phyloP scores from a whole-genome alignment of 768 basidiomycete genomes.

The Rhizopogon rudus region DNA sequence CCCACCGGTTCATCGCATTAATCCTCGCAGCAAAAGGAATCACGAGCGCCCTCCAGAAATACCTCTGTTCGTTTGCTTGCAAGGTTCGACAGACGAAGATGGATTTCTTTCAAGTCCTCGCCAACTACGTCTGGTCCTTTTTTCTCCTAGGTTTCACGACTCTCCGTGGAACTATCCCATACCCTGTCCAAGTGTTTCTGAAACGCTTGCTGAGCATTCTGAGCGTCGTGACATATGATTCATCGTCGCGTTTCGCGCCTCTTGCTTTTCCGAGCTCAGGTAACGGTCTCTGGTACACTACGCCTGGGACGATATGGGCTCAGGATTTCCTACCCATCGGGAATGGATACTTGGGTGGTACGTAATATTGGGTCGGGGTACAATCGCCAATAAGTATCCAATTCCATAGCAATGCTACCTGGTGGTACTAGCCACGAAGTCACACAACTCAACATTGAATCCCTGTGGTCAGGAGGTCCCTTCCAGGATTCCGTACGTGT shows the following conservation, averaged over 20 bases:
- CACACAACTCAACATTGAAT: constrained; percentile 70
- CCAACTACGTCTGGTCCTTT: constrained; percentile 12
- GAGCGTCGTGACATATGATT: constrained; percentile 13
- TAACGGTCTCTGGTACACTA: constrained; percentile 71
- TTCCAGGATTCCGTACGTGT: constrained; percentile 55
- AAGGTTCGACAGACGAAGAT: constrained; percentile 7
- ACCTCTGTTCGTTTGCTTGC: neutral
- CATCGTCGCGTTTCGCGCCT: constrained; percentile 22
- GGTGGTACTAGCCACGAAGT: constrained; percentile 58
- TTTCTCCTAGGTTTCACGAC: constrained; percentile 7
- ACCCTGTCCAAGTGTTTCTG: constrained; percentile 11
- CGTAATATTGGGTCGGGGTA: constrained; percentile 6
- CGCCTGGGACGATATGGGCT: constrained; percentile 50
- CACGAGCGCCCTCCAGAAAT: too few species aligned
- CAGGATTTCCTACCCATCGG: constrained; percentile 64
- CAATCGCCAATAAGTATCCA: neutral
- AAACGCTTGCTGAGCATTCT: constrained; percentile 18
- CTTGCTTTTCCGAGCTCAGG: constrained; percentile 61
- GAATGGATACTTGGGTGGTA: constrained; percentile 68
- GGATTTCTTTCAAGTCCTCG: constrained; percentile 17
- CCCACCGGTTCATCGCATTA: too few species aligned
- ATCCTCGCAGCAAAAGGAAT: too few species aligned
- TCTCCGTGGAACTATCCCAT: constrained; percentile 15
- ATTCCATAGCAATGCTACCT: constrained; percentile 51
- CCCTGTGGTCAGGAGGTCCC: constrained; percentile 72